These are phyloP conservation scores for Sugiyamaella boreocaroliniensis DNA, from an alignment of 805 yeast genomes.

Conservation along the genomic window DNA sequence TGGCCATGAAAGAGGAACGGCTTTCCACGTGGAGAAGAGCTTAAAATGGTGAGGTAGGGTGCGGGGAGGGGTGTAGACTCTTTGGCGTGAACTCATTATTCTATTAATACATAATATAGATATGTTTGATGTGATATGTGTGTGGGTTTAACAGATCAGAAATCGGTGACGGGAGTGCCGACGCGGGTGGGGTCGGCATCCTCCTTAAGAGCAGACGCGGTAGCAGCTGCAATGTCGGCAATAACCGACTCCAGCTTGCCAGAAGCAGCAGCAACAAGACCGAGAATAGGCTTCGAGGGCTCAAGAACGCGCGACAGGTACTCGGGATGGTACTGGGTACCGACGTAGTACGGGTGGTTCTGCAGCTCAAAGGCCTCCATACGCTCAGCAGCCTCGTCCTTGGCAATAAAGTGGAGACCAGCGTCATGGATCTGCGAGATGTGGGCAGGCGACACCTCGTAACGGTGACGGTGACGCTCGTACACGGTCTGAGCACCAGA, in stretches of 20 bases:
- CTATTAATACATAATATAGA: no score
- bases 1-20: no score
- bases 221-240: constrained; percentile 22
- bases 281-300: constrained; percentile 94
- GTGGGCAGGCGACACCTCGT: constrained; percentile 87
- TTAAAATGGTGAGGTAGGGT: no score
- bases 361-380: constrained; percentile 90
- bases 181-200: not conserved
- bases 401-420: constrained; percentile 87
- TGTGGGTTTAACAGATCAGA: not conserved
- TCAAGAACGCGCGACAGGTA: constrained; percentile 92
- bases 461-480: constrained; percentile 98
- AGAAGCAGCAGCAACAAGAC: constrained; percentile 89
- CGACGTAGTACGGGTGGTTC: constrained; percentile 85
- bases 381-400: constrained; percentile 82
- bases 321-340: constrained; percentile 98
- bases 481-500: constrained; percentile 60
- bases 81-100: not conserved
- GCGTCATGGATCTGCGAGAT: constrained; percentile 62
- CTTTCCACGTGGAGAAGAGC: no score
- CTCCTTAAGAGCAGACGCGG: not conserved
- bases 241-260: constrained; percentile 71
- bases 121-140: no score
- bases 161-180: not conserved
- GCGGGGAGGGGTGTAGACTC: no score